Conservation (phyloP, 1,139 yeast species). For the Hansenula lynferdii region DNA sequence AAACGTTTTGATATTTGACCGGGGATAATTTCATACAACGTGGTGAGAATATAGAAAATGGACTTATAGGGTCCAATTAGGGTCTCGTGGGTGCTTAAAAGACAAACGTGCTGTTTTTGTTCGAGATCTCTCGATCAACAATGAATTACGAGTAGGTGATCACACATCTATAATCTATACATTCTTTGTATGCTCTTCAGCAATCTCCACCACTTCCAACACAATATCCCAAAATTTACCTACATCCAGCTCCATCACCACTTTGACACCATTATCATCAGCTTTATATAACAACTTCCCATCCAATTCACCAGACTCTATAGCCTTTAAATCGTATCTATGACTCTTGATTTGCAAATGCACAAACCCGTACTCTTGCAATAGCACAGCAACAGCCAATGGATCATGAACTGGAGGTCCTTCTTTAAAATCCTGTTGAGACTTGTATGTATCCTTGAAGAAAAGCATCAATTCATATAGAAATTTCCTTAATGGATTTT, state of each 20-base stretch:
- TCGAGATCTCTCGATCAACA: too few relatives aligned
- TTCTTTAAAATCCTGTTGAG: slow-evolving; percentile 35
- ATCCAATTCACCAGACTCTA: slow-evolving; percentile 15
- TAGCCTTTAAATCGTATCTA: slow-evolving; percentile 7
- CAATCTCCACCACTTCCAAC: slow-evolving; percentile 7
- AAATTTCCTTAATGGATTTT: slow-evolving; percentile 47
- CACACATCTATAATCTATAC: background rate
- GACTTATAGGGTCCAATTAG: too few relatives aligned
- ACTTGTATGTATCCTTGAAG: slow-evolving; percentile 44
- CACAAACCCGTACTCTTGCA: slow-evolving; percentile 30
- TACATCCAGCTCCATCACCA: slow-evolving; percentile 23
- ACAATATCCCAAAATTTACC: slow-evolving; percentile 14
- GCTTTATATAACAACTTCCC: slow-evolving; percentile 11
- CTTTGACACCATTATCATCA: slow-evolving; percentile 25
- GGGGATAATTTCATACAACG: too few relatives aligned
- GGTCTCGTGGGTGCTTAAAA: too few relatives aligned
- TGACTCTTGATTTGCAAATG: slow-evolving; percentile 8
- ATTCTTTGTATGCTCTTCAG: slow-evolving; percentile 4
- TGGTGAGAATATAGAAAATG: too few relatives aligned
- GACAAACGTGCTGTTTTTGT: too few relatives aligned
- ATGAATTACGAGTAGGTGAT: too few relatives aligned
- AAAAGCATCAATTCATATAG: slow-evolving; percentile 54
- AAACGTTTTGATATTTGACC: too few relatives aligned
- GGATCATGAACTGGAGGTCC: slow-evolving; percentile 91
- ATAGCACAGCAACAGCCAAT: slow-evolving; percentile 56